Conservation (phyloP, 345 rosid species). For the Rhodomyrtus tomentosa region DNA sequence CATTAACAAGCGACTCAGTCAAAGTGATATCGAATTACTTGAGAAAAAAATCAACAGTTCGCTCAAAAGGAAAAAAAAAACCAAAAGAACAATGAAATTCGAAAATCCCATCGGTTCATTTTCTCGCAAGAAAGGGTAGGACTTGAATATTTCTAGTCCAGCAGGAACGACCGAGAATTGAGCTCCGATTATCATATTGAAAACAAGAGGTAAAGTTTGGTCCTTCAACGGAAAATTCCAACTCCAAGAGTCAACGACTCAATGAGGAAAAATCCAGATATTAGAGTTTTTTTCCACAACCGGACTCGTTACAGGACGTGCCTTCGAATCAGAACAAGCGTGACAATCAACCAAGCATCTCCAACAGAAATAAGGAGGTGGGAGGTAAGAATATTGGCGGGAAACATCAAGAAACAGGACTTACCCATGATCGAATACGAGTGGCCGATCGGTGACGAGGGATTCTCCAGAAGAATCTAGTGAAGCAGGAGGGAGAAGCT, state of each 20-base stretch:
- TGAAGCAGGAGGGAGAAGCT: neutral
- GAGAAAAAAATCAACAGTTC: neutral
- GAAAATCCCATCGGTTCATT: neutral
- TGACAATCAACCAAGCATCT: neutral
- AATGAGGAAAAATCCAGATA: neutral
- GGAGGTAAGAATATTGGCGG: neutral
- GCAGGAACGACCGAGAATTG: neutral
- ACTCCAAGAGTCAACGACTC: neutral
- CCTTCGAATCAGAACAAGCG: neutral
- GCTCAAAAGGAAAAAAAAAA: neutral
- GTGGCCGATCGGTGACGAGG: neutral
- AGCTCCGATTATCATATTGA: neutral
- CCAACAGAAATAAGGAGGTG: neutral
- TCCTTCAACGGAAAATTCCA: neutral
- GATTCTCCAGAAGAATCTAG: neutral
- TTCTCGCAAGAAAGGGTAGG: neutral
- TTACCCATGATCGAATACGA: neutral
- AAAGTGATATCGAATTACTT: neutral
- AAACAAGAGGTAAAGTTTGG: neutral
- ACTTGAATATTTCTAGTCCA: neutral
- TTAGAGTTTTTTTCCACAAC: neutral
- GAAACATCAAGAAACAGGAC: neutral
- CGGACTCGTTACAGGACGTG: neutral
- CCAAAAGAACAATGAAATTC: neutral
- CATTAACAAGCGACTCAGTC: neutral